phyloP scores from a whole-genome alignment of 129 eudicot genomes.

The Arctium minus region DNA sequence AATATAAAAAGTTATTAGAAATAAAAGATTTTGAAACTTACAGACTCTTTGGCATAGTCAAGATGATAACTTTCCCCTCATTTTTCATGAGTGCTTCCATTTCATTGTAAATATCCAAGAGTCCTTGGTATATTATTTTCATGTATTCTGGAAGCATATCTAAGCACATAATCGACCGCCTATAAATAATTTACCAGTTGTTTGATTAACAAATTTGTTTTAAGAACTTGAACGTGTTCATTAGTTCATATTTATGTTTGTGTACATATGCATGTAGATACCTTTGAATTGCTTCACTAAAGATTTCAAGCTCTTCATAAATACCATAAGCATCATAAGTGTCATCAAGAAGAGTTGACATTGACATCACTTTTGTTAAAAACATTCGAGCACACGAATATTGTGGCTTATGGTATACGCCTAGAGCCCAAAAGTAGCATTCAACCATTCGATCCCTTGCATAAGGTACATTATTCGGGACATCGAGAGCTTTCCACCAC shows the following conservation, averaged over 20 bases:
- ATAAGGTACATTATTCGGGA: conserved; percentile 15
- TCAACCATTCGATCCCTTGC: conserved; percentile 27
- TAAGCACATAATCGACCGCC: conserved; percentile 19
- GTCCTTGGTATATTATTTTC: background rate
- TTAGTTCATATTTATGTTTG: background rate
- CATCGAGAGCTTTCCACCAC: conserved; percentile 34
- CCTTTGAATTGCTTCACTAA: conserved; percentile 32
- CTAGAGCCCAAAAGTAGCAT: conserved; percentile 22
- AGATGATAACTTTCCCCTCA: conserved; percentile 11
- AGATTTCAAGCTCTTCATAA: conserved; percentile 19
- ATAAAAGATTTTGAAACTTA: background rate
- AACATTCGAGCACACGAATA: conserved; percentile 11
- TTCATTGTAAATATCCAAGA: conserved; percentile 2
- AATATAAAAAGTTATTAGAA: background rate
- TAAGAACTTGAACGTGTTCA: background rate
- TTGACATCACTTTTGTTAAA: conserved; percentile 4
- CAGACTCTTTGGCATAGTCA: conserved; percentile 8
- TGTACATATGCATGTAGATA: background rate
- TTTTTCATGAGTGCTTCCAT: conserved; percentile 10
- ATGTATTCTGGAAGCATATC: conserved; percentile 31
- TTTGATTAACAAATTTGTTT: background rate
- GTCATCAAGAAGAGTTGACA: conserved; percentile 23
- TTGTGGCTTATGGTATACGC: conserved; percentile 18
- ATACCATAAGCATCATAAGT: conserved; percentile 41
- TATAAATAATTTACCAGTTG: background rate